phyloP scores from a whole-genome alignment of 1,284 basidiomycete species.

The Athelia psychrophila region DNA sequence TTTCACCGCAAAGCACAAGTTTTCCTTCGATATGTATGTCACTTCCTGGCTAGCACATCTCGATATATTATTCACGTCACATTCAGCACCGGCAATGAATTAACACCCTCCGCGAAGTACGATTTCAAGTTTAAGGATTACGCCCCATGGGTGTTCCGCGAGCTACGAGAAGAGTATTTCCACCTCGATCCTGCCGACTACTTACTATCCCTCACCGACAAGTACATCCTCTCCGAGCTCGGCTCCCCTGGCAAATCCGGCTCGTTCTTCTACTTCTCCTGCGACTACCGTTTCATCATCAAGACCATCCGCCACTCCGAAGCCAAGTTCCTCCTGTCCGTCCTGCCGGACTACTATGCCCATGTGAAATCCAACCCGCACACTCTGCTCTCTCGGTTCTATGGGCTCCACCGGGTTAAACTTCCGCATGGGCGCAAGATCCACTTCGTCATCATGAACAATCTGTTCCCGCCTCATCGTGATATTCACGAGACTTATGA shows the following conservation, averaged over 20 bases:
- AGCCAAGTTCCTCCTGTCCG: conserved; percentile 89
- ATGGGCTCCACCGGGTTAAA: conserved; percentile 96
- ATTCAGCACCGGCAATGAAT: conserved; percentile 87
- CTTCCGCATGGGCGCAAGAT: conserved; percentile 93
- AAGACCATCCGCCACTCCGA: conserved; percentile 96
- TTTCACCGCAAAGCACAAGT: conserved; percentile 91
- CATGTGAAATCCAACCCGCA: conserved; percentile 93
- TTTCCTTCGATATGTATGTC: conserved; percentile 92
- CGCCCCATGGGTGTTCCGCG: conserved; percentile 96
- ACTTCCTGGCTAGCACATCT: conserved; percentile 11
- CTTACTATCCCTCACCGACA: conserved; percentile 91
- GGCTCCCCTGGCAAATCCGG: conserved; percentile 99
- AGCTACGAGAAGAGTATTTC: conserved; percentile 92
- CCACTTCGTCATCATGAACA: conserved; percentile 99
- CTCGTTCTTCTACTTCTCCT: conserved; percentile 98
- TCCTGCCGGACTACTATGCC: conserved; percentile 84
- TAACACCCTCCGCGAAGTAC: conserved; percentile 94
- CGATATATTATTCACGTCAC: background rate
- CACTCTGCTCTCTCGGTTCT: conserved; percentile 91
- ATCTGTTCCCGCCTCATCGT: conserved; percentile 95
- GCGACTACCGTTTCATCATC: conserved; percentile 99
- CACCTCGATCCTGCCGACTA: conserved; percentile 97
- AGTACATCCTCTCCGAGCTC: conserved; percentile 97
- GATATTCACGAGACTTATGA: conserved; percentile 99
- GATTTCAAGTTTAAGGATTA: conserved; percentile 99